phyloP scores from a whole-genome alignment of 1,284 basidiomycete genomes.

The Omphalotus olearius region DNA sequence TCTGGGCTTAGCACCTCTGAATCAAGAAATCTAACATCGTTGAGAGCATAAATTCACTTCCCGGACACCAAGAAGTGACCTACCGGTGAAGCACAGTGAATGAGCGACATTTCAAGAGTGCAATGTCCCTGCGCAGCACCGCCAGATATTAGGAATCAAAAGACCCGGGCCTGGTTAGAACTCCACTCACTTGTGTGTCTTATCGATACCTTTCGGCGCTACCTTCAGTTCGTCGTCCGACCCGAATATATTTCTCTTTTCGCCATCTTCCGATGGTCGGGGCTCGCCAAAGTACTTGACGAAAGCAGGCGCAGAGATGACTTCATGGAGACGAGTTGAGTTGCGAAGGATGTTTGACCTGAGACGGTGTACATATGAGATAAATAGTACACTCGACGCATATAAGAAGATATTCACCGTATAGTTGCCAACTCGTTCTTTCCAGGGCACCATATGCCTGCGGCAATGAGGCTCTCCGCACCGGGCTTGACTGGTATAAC shows the following conservation, averaged over 20 bases:
- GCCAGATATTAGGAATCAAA: not conserved
- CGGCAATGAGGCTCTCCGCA: conserved; percentile 67
- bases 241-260: conserved; percentile 75
- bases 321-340: conserved; percentile 56
- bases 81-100: conserved; percentile 70
- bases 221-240: conserved; percentile 79
- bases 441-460: conserved; percentile 81
- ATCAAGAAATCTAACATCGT: conserved; percentile 65
- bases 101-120: conserved; percentile 79
- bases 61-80: conserved; percentile 21
- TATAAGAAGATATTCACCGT: conserved; percentile 37
- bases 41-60: not conserved
- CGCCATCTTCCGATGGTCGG: conserved; percentile 55
- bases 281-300: conserved; percentile 71
- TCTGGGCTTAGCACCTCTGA: conserved; percentile 62
- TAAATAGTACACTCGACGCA: not conserved
- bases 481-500: conserved; percentile 61
- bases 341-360: conserved; percentile 66
- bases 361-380: not conserved
- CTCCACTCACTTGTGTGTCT: conserved; percentile 61
- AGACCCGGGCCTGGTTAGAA: not conserved
- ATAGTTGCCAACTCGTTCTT: conserved; percentile 76
- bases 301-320: conserved; percentile 66
- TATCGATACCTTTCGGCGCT: conserved; percentile 85
- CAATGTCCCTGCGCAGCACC: conserved; percentile 63